These are phyloP conservation scores for Pigoraptor vietnamica DNA, from an alignment of 78 protist species.

Conservation along the genomic window DNA sequence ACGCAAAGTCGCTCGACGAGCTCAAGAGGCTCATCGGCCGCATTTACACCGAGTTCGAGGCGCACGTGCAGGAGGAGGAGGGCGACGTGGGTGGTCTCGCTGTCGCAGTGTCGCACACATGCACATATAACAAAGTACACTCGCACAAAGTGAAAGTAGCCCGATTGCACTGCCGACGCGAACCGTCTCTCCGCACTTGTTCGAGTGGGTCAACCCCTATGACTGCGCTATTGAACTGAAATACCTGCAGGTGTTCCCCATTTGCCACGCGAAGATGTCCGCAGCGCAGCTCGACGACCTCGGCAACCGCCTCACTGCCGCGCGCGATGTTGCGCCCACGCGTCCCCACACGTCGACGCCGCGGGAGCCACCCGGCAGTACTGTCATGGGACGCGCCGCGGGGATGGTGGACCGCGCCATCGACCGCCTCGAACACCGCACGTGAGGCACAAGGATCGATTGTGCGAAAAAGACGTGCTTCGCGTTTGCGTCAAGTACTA, in stretches of 20 bases:
- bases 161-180: too few species aligned
- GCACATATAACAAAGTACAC: background rate
- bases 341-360: background rate
- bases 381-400: background rate
- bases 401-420: background rate
- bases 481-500: too few species aligned
- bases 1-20: background rate
- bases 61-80: background rate
- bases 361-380: background rate
- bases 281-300: background rate
- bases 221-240: too few species aligned
- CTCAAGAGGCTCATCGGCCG: background rate
- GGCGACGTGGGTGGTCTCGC: background rate
- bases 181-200: too few species aligned
- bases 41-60: background rate
- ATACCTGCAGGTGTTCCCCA: background rate
- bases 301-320: background rate
- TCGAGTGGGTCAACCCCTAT: background rate
- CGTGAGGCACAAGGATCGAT: too few species aligned
- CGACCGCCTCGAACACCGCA: too few species aligned
- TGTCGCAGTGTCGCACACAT: background rate
- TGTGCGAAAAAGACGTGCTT: too few species aligned
- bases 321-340: background rate
- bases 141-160: too few species aligned
- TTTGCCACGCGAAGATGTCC: background rate